A percentile compares a stretch with the other conserved stretches of the same genome.
phyloP scores from a whole-genome alignment of 139 green algal species.

The Picochlorum sp. region DNA sequence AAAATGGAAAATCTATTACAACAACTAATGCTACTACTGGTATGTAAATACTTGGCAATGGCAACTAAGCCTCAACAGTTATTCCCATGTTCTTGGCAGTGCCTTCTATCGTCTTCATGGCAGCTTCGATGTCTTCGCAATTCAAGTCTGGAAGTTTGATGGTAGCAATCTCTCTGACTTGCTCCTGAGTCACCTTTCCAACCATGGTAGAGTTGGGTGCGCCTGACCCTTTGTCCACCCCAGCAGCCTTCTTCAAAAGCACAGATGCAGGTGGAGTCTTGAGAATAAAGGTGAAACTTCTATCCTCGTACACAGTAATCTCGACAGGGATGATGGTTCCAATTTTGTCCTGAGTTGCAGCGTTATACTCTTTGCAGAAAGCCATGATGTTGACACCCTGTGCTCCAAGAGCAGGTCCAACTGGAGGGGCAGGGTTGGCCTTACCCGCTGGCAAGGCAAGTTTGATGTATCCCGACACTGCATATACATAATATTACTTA shows the following conservation, averaged over 20 bases:
- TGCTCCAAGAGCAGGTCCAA: conserved; percentile 92
- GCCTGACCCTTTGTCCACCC: conserved; percentile 65
- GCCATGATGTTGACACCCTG: conserved; percentile 99
- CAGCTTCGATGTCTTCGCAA: conserved; percentile 75
- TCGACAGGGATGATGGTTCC: conserved; percentile 96
- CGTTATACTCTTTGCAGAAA: conserved; percentile 99
- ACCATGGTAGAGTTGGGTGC: conserved; percentile 69
- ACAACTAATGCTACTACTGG: background rate
- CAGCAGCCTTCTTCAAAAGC: conserved; percentile 90
- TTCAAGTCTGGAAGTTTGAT: conserved; percentile 98
- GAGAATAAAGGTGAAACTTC: conserved; percentile 95
- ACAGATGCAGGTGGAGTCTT: conserved; percentile 96
- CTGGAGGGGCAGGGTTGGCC: conserved; percentile 93
- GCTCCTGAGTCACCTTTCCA: conserved; percentile 78
- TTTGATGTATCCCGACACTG: conserved; percentile 92
- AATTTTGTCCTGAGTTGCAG: conserved; percentile 83
- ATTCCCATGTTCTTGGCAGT: conserved; percentile 98
- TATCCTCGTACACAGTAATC: conserved; percentile 98
- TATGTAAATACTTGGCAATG: background rate
- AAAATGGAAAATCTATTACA: background rate
- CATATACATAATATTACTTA: no score
- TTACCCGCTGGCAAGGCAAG: conserved; percentile 94
- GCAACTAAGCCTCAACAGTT: conserved; percentile 25
- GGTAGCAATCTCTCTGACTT: conserved; percentile 88
- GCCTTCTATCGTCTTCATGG: conserved; percentile 80